Evolutionary conservation across 768 basidiomycete genomes (phyloP).

Genomic region (Suillus clintonianus): DNA sequence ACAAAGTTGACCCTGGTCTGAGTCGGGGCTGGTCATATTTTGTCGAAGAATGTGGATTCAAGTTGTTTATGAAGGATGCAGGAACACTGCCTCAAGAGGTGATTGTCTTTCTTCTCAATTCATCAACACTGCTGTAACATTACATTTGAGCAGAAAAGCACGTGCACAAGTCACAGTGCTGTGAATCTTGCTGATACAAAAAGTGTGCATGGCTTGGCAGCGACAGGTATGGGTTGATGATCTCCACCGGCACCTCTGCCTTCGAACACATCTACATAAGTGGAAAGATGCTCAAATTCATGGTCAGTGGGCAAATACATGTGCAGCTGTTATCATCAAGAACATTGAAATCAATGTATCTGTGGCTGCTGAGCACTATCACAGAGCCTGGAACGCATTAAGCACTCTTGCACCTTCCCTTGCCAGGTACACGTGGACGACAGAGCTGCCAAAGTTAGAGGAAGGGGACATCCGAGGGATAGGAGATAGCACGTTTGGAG

Average conservation of each 20-base stretch:
- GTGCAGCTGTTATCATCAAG: not conserved
- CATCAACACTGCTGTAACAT: no score
- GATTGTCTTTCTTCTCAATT: not conserved
- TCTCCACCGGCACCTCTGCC: no score
- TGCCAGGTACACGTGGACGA: not conserved
- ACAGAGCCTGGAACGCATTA: not conserved
- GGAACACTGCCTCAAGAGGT: conserved; percentile 19
- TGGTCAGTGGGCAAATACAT: not conserved
- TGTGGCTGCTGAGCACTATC: not conserved
- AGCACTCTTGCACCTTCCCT: not conserved
- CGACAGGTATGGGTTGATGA: not conserved
- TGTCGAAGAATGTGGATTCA: conserved; percentile 23
- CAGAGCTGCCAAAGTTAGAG: not conserved
- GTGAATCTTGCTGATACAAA: conserved; percentile 1
- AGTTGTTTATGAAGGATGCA: conserved; percentile 11
- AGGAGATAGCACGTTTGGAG: not conserved
- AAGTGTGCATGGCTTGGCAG: not conserved
- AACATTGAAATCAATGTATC: not conserved
- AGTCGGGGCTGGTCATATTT: conserved; percentile 27
- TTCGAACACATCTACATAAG: no score
- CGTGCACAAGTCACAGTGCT: not conserved
- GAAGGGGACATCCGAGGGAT: not conserved
- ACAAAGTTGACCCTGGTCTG: conserved; percentile 20
- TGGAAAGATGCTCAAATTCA: not conserved
- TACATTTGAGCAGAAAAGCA: not conserved